Evolutionary conservation across 106 monocot species (phyloP), one percentile per base, ranked within the genome.

Genomic region (Platanthera zijinensis): DNA sequence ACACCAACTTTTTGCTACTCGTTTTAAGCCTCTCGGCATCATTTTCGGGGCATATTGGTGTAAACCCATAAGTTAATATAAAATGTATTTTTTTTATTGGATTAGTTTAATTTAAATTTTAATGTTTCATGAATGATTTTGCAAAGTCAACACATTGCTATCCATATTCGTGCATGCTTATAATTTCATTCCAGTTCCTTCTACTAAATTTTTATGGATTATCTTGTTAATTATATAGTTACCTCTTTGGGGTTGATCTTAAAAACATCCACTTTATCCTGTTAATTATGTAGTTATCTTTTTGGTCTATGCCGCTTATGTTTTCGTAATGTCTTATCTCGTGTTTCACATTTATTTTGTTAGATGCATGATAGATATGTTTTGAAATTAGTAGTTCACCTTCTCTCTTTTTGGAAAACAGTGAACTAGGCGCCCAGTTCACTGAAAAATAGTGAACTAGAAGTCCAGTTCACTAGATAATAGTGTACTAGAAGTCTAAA

Each of bases 301-400:
- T 22, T 85, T 67, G 93, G 89, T 52, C 74, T 97, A 74, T 91
- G 89, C 74, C 89, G 96, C 51, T 77, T 97, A 85, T 93, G 96
- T 59, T 97, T 97, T 86, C 96, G 96, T 97, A 97, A 97, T 93
- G 96, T 97, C 91, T 91, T 88, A 84, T 64, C 84, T 79, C 66
- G 59, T 86, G 51, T 89, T 87, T 82, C 77, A 75, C 79, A 14
- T 75, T 73, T 76, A 14, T 7, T 10, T 48, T 57, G 45, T 68
- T 79, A 51, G 46, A 15, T 77, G 39, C 61, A 70, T 66, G 30
- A 21, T 69, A 13, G 47, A 14, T 12, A 14, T 69, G 47, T 46
- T 46, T 69, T 46, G 47, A 47, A n/a, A 39, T 5, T n/a, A n/a
- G n/a, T n/a, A n/a, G n/a, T n/a, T 69, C 47, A 15, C 7, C 15